phyloP scores from a whole-genome alignment of 2,329 filamentous ascomycete species.

The Grosmannia serpens region DNA sequence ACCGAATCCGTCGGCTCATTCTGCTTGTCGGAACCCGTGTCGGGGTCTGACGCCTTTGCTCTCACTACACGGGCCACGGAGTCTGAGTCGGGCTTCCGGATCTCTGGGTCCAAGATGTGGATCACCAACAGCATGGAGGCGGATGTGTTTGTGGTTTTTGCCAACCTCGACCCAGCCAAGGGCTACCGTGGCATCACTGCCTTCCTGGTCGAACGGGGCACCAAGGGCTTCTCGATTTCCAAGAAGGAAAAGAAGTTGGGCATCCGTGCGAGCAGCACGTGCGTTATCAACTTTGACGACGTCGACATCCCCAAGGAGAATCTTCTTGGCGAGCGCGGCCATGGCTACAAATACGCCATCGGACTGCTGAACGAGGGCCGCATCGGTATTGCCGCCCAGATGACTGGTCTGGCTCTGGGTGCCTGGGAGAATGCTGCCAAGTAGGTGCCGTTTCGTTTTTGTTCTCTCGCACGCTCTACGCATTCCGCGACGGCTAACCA shows the following conservation, averaged over 20 bases:
- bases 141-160: slow-evolving; percentile 93
- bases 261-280: slow-evolving; percentile 90
- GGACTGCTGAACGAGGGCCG: slow-evolving; percentile 87
- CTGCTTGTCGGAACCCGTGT: slow-evolving; percentile 84
- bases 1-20: slow-evolving; percentile 87
- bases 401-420: slow-evolving; percentile 91
- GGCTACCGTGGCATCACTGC: slow-evolving; percentile 96
- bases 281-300: slow-evolving; percentile 95
- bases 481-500: not conserved
- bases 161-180: slow-evolving; percentile 83
- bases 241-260: slow-evolving; percentile 99
- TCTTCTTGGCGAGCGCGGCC: slow-evolving; percentile 74
- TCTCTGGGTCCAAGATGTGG: slow-evolving; percentile 97
- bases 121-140: slow-evolving; percentile 97
- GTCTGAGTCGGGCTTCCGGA: slow-evolving; percentile 71
- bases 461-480: not conserved
- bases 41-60: slow-evolving; percentile 92
- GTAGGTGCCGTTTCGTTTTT: slow-evolving; percentile 24
- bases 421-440: slow-evolving; percentile 89
- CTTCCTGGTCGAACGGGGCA: slow-evolving; percentile 86
- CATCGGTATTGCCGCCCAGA: slow-evolving; percentile 96
- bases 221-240: slow-evolving; percentile 81
- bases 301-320: slow-evolving; percentile 82
- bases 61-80: slow-evolving; percentile 82
- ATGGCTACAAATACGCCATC: slow-evolving; percentile 98